Conservation (phyloP, 2,329 filamentous ascomycete genomes). For the Alternaria tenuissima region DNA sequence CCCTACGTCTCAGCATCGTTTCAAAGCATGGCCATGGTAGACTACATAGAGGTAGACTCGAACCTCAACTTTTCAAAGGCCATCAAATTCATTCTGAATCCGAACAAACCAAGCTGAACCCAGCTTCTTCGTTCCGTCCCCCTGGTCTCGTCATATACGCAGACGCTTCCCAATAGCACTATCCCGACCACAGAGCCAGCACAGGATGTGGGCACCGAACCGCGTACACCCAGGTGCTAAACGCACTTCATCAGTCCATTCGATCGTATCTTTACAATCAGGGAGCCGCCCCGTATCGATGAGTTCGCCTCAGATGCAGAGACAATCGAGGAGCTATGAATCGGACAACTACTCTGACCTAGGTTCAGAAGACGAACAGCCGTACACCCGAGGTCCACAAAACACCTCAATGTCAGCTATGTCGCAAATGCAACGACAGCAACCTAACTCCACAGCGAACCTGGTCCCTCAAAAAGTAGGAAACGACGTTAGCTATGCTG, state of each 20-base stretch:
- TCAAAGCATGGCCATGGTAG: slow-evolving; percentile 31
- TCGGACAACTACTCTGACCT: slow-evolving; percentile 45
- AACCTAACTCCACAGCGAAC: slow-evolving; percentile 25
- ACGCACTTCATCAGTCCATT: slow-evolving; percentile 44
- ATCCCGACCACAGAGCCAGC: neutral
- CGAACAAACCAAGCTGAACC: neutral
- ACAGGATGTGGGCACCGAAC: slow-evolving; percentile 47
- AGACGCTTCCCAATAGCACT: neutral
- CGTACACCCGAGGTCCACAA: slow-evolving; percentile 22
- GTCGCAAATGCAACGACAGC: slow-evolving; percentile 36
- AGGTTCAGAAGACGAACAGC: slow-evolving; percentile 36
- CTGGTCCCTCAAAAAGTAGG: slow-evolving; percentile 38
- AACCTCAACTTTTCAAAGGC: neutral
- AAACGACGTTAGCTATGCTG: slow-evolving; percentile 23
- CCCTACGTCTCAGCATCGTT: slow-evolving; percentile 46
- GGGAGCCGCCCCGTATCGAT: slow-evolving; percentile 12
- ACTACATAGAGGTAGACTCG: slow-evolving; percentile 11
- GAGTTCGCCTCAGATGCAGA: slow-evolving; percentile 32
- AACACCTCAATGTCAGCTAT: slow-evolving; percentile 36
- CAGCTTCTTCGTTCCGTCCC: neutral
- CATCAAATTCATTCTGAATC: neutral
- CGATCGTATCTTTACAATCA: slow-evolving; percentile 40
- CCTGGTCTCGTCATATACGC: neutral
- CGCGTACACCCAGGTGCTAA: slow-evolving; percentile 36
- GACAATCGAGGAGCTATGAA: slow-evolving; percentile 39